Evolutionary conservation across 257 asterid genomes (phyloP).

Genomic region (Solanum pennellii): DNA sequence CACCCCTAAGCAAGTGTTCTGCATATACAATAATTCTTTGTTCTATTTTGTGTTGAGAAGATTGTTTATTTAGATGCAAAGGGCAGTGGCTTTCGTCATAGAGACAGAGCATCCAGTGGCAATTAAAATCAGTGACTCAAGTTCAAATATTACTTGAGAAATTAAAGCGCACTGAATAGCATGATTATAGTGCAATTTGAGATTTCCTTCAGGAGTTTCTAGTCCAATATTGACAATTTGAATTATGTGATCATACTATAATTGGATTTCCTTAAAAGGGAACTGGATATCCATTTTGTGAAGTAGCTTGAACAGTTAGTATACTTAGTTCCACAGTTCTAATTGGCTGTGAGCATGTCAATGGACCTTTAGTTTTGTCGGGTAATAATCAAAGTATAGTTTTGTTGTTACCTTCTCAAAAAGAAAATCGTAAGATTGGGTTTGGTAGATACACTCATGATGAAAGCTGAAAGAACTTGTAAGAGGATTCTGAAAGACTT

Average conservation of each 20-base stretch:
- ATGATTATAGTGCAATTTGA: not conserved
- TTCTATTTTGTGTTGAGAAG: not conserved
- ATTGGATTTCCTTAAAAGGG: not conserved
- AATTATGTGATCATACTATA: not conserved
- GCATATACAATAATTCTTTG: not conserved
- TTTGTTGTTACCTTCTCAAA: not conserved
- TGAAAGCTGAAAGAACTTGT: not conserved
- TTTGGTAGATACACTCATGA: not conserved
- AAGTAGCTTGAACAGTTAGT: not conserved
- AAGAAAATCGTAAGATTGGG: too few species aligned
- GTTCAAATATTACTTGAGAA: not conserved
- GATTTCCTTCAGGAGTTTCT: not conserved
- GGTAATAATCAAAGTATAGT: not conserved
- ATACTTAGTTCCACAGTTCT: not conserved
- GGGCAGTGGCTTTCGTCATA: not conserved
- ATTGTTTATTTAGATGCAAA: not conserved
- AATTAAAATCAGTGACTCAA: not conserved
- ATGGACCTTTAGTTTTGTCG: not conserved
- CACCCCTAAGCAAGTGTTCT: not conserved
- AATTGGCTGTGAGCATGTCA: not conserved
- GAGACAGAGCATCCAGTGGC: not conserved
- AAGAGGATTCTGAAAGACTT: not conserved
- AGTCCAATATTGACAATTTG: not conserved
- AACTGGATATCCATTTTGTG: not conserved
- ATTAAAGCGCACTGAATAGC: not conserved